Evolutionary conservation across 169 alveolate genomes (phyloP), one percentile per base, ranked within the genome.

Genomic region (Plasmodium fragile): DNA sequence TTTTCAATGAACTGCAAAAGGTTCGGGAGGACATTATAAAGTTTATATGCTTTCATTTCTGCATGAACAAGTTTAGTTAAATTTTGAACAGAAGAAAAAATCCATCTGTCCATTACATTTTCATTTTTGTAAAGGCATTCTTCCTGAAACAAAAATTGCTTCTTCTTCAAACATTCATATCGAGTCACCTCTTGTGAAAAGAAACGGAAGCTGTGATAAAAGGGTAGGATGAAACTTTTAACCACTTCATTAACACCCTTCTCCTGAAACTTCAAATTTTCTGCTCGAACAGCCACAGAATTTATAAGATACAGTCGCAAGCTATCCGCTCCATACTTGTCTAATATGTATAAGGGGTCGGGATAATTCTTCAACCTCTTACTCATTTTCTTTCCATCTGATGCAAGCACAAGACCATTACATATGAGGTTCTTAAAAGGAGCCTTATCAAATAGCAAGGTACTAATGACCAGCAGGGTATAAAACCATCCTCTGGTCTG

Each of bases 401-500:
- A 98, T 2, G 99, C 99, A 34, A 98, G 94, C 16, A 98, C 99
- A 53, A 99, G 96, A 3, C 99, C 99, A 93, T 98, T 99, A 11
- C 98, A 99, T 18, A 98, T 98, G 82, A 99, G 94, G 92, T 99
- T 99, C 83, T 98, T 96, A 96, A 97, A 99, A 39, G 99, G 99
- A 13, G 99, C 98, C 25, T 95, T 82, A 70, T 97, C 96, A 96
- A 97, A 98, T 30, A 98, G 95, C 18, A 98, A 99, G 18, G 99
- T 98, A 53, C 99, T 97, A 18, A 99, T 93, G 32, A 99, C 99
- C 93, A 97, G 95, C 78, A 98, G 93, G 39, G 99, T 98, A 96
- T 98, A 98, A 94, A 98, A 98, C 99, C 99, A 98, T 28, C 99
- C 99, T 82, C 99, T 96, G 16, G 99, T 99, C 93, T 99, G 99